Evolutionary conservation across 805 yeast species (phyloP).

Genomic region (Pichia occidentalis): DNA sequence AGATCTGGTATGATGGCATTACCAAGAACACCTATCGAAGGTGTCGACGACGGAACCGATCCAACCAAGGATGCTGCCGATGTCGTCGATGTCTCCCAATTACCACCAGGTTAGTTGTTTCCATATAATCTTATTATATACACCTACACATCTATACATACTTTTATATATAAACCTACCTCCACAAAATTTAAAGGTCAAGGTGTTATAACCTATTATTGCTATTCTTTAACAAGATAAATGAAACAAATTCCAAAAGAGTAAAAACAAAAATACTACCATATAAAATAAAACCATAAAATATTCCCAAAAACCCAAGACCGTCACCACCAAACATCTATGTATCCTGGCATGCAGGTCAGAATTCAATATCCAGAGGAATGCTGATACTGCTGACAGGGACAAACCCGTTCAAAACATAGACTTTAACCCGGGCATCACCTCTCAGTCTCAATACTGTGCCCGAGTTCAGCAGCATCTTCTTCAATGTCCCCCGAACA

Average conservation of each 20-base stretch:
- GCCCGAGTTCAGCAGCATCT: conserved; percentile 27
- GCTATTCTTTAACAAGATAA: too few species aligned
- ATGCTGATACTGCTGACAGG: conserved; percentile 29
- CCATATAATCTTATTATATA: background rate
- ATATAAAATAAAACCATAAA: background rate
- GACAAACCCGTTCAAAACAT: conserved; percentile 29
- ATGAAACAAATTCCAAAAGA: background rate
- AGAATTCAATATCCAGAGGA: conserved; percentile 28
- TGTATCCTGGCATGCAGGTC: conserved; percentile 12
- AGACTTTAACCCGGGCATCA: conserved; percentile 28
- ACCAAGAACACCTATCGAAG: conserved; percentile 86
- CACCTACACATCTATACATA: background rate
- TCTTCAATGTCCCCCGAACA: conserved; percentile 29
- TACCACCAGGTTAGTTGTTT: conserved; percentile 80
- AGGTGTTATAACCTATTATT: too few species aligned
- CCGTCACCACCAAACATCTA: background rate
- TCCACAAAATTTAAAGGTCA: background rate
- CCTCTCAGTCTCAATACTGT: conserved; percentile 30
- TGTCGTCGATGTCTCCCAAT: conserved; percentile 77
- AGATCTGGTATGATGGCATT: conserved; percentile 98
- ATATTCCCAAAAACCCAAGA: background rate
- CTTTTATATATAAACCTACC: background rate
- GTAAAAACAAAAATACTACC: background rate
- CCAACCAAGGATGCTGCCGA: conserved; percentile 52
- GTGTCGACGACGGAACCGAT: conserved; percentile 42